Evolutionary conservation across 495 filamentous ascomycete species (phyloP), one percentile per base, ranked within the genome.

Genomic region (Amphirosellinia nigrospora): DNA sequence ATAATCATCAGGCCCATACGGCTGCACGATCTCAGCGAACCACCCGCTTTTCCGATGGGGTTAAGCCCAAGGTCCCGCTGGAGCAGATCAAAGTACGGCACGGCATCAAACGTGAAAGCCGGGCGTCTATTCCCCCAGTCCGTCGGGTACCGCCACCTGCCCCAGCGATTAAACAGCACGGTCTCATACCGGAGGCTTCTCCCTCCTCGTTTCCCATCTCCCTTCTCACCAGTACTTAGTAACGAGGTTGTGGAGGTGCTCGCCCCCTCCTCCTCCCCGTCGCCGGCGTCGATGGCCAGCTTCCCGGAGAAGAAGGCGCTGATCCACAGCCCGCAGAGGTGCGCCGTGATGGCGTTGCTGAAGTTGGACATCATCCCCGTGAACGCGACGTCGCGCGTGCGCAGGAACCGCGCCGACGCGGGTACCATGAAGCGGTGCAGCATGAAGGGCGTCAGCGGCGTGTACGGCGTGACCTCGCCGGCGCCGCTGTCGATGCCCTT

Each of bases 81-180:
- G 79, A 94, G 70, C 72, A 92, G 68, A 78, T 95, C 93, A 3
- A 94, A 76, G 74, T 94, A 96, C 16, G 92, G 89, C 56, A 94
- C 70, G 3, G 85, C 86, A 77, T 96, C 92, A 74, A 93, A 94
- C 46, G 90, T 89, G 64, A 93, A 87, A 73, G 93, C 91, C 0
- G 90, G 89, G 67, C 87, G 88, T 65, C 86, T 83, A 21, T 76
- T 79, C 0, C 90, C 91, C 64, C 86, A 88, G 7, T 91, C 91
- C 5, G 82, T 84, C 1, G 89, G 89, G 72, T 89, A 91, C 10
- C 92, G 80, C 87, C 88, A 92, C 70, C 85, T 85, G 0, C 91
- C 89, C 72, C 90, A 94, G 10, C 91, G 86, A 23, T 85, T 85
- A 72, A 89, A 83, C 69, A 95, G 78, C 16, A 87, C 82, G 0